Evolutionary conservation across 139 green algal genomes (phyloP).

Genomic region (Auxenochlorella pyrenoidosa): DNA sequence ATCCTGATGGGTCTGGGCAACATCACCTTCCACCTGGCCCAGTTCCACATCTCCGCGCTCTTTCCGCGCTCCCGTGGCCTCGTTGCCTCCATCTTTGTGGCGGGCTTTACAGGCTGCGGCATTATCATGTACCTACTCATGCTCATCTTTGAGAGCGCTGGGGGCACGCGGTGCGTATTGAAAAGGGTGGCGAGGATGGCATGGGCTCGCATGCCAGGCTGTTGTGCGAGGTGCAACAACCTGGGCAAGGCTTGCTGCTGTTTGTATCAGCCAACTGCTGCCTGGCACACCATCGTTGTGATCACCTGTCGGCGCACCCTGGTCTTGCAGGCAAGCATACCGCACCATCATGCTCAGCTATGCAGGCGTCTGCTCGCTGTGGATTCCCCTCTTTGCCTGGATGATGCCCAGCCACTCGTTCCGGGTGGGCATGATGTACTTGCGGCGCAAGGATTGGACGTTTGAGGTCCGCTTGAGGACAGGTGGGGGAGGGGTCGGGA

Average conservation of each 20-base stretch:
- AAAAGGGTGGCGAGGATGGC: no score
- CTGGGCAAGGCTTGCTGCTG: neutral
- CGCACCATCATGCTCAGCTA: slow-evolving; percentile 56
- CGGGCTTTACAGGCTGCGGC: slow-evolving; percentile 68
- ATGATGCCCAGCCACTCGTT: slow-evolving; percentile 69
- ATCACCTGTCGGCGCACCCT: neutral
- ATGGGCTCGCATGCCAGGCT: no score
- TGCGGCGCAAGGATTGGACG: slow-evolving; percentile 37
- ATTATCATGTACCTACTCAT: slow-evolving; percentile 71
- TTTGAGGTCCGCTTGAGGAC: slow-evolving; percentile 44
- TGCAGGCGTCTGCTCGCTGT: slow-evolving; percentile 49
- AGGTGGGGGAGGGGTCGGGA: neutral
- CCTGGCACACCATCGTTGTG: neutral
- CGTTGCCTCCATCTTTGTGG: slow-evolving; percentile 60
- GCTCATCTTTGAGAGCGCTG: slow-evolving; percentile 53
- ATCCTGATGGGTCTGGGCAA: slow-evolving; percentile 67
- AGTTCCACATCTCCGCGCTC: slow-evolving; percentile 68
- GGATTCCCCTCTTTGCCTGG: slow-evolving; percentile 62
- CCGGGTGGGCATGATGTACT: slow-evolving; percentile 56
- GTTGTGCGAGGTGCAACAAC: no score
- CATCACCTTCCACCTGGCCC: slow-evolving; percentile 71
- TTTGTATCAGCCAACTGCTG: neutral
- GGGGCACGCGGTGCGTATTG: slow-evolving; percentile 25
- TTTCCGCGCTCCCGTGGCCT: slow-evolving; percentile 60
- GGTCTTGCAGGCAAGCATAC: slow-evolving; percentile 44